Percentiles rank a stretch among this genome's conserved stretches.
Conservation (phyloP, 2,329 filamentous ascomycete genomes). For the Microcyclospora tardicrescens region DNA sequence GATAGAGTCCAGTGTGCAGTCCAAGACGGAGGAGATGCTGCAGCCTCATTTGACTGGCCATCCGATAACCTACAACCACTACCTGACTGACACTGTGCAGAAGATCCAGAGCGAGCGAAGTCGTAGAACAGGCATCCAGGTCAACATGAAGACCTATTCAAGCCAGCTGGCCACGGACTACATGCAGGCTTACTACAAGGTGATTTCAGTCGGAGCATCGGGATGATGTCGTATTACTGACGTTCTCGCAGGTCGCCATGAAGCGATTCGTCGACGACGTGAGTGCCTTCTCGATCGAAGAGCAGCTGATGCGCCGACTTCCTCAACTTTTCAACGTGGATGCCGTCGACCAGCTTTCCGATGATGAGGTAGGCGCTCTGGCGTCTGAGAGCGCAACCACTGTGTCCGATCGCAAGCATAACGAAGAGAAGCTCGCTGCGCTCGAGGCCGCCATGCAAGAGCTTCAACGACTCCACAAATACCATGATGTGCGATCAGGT, state of each 20-base stretch:
- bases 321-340: neutral
- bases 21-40: slow-evolving; percentile 35
- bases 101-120: slow-evolving; percentile 13
- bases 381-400: neutral
- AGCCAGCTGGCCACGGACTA: slow-evolving; percentile 25
- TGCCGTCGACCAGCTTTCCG: neutral
- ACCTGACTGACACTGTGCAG: slow-evolving; percentile 25
- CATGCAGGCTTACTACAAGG: slow-evolving; percentile 26
- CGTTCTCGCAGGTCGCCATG: slow-evolving; percentile 24
- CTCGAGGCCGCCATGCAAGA: neutral
- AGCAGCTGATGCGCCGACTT: neutral
- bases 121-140: slow-evolving; percentile 7
- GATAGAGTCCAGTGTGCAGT: slow-evolving; percentile 24
- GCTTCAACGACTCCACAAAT: neutral
- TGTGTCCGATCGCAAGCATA: neutral
- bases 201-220: slow-evolving; percentile 4
- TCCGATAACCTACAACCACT: slow-evolving; percentile 27
- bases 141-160: slow-evolving; percentile 24
- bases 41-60: slow-evolving; percentile 27
- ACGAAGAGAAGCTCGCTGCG: neutral
- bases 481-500: neutral
- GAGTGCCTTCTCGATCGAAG: slow-evolving; percentile 26
- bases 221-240: neutral
- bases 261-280: slow-evolving; percentile 31
- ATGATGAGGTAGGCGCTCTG: neutral